These are phyloP conservation scores for Potentilla sterilis DNA, from an alignment of 306 rosid genomes.

Conservation along the genomic window DNA sequence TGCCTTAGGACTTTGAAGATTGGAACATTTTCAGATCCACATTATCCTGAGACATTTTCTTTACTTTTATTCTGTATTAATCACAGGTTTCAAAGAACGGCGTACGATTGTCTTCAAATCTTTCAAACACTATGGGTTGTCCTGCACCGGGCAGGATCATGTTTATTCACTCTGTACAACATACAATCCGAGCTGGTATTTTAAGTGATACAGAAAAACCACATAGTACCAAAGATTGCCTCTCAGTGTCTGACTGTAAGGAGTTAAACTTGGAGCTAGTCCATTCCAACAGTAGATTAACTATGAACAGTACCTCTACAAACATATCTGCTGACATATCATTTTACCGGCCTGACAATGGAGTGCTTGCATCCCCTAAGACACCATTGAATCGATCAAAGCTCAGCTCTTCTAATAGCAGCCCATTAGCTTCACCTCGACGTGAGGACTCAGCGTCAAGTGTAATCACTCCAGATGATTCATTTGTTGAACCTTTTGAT, in stretches of 20 bases:
- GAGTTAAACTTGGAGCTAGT: conserved; percentile 62
- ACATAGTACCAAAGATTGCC: conserved; percentile 26
- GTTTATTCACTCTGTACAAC: conserved; percentile 46
- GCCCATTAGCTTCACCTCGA: conserved; percentile 43
- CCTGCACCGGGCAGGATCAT: conserved; percentile 54
- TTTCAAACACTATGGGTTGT: conserved; percentile 68
- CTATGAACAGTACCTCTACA: conserved; percentile 27
- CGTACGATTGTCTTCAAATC: conserved; percentile 64
- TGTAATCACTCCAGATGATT: conserved; percentile 33
- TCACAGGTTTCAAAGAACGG: conserved; percentile 63
- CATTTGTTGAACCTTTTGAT: conserved; percentile 39
- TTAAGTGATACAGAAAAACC: conserved; percentile 35
- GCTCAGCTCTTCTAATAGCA: conserved; percentile 31
- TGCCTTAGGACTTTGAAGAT: not conserved
- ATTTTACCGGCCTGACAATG: conserved; percentile 37
- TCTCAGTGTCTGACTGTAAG: conserved; percentile 47
- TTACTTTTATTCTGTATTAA: conserved; percentile 7
- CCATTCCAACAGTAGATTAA: conserved; percentile 37
- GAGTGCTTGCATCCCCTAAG: conserved; percentile 52
- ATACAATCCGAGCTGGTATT: conserved; percentile 29
- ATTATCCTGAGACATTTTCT: not conserved
- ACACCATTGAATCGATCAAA: conserved; percentile 64
- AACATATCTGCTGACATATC: conserved; percentile 35
- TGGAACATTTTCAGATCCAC: not conserved
- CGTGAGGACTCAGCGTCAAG: conserved; percentile 38